Conservation (phyloP, 305 asterid genomes). For the Fraxinus greggii region DNA sequence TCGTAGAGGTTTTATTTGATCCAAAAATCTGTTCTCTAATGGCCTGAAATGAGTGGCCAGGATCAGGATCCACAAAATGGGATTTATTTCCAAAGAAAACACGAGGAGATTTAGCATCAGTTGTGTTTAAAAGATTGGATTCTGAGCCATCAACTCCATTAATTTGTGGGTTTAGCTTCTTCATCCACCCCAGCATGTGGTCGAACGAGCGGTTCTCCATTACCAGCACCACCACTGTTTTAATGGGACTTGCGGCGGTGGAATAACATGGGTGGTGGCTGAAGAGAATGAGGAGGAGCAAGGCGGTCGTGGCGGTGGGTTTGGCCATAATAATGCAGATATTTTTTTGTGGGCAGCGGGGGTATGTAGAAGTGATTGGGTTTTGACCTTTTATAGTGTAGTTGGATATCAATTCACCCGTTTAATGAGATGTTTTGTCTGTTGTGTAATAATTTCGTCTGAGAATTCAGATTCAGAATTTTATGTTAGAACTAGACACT, state of each 20-base stretch:
- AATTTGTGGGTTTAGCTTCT: constrained; percentile 73
- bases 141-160: constrained; percentile 79
- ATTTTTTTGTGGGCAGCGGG: neutral
- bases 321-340: constrained; percentile 22
- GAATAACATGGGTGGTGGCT: neutral
- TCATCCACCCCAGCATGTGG: constrained; percentile 98
- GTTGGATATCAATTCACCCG: neutral
- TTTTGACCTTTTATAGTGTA: neutral
- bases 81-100: constrained; percentile 49
- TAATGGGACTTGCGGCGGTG: constrained; percentile 50
- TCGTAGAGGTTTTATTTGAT: constrained; percentile 42
- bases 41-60: constrained; percentile 92
- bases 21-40: constrained; percentile 91
- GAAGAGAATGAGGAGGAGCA: constrained; percentile 22
- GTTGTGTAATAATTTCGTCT: neutral
- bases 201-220: constrained; percentile 98
- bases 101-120: constrained; percentile 51
- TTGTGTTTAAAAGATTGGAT: constrained; percentile 48
- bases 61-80: constrained; percentile 91
- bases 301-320: neutral
- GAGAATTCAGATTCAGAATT: neutral
- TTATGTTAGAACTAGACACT: neutral
- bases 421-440: neutral
- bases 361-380: neutral
- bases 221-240: constrained; percentile 79